Base-by-base conservation (phyloP, 108 stramenopile genomes). In the Bacterosira constricta region DNA sequence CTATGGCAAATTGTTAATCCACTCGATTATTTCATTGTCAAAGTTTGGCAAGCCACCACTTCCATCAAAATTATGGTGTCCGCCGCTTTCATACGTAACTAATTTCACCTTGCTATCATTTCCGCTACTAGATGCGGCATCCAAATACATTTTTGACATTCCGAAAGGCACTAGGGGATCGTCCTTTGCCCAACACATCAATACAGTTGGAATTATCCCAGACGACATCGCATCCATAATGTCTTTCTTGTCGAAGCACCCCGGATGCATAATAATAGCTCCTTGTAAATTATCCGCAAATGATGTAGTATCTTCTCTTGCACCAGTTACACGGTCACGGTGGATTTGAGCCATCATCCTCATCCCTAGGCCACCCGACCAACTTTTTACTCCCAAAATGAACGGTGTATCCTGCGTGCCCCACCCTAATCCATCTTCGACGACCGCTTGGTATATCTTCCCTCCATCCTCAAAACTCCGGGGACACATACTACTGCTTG, bases 161-260 rank as follows among this genome's bases (percentile, higher is more conserved):
- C 1, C 20, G 25, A 18, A 53, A 25, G 51, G 51, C 27, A 29
- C 27, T 18, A 53, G 3, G 23, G 51, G 51, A 53, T 53, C 51
- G 20, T 53, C 51, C 27, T 4, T 27, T 53, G 51, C 51, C 51
- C 51, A 53, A 53, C 51, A 53, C 51, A 53, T 53, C 25, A 53
- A 18, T 25, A 5, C 51, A 12, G 51, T 25, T 2, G 23, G 23
- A 18, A 53, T 5, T 13, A 53, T 29, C 27, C 51, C 51, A 3
- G 51, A 53, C 20, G 51, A 53, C 51, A 53, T 53, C 20, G 51
- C 51, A 27, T 53, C 51, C 27, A 18, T 12, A 25, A 53, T 53
- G 5, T 29, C 51, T 18, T 11, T 25, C 25, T 4, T 53, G 20
- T 23, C 3, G 5, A 25, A 53, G 51, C 3, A 53, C 12, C 11